Conservation (phyloP, 495 filamentous ascomycete genomes). For the Trichoderma gamsii region DNA sequence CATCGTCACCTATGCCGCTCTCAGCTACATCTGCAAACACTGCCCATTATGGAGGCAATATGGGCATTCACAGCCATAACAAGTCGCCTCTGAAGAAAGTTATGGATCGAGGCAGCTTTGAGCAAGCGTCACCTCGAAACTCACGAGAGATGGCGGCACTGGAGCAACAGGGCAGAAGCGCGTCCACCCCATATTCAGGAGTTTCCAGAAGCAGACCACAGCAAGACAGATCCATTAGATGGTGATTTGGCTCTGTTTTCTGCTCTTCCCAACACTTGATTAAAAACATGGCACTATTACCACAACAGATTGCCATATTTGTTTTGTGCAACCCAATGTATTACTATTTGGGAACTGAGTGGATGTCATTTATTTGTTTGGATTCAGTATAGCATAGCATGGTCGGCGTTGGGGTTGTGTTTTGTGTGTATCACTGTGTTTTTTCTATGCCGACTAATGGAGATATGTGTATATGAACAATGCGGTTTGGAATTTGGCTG, state of each 20-base stretch:
- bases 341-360: neutral
- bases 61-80: slow-evolving; percentile 74
- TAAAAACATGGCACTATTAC: neutral
- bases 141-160: slow-evolving; percentile 47
- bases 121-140: slow-evolving; percentile 41
- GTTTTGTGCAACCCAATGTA: neutral
- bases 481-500: neutral
- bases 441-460: neutral
- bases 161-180: slow-evolving; percentile 29
- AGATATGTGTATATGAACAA: neutral
- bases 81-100: slow-evolving; percentile 72
- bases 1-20: neutral
- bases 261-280: neutral
- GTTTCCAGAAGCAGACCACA: neutral
- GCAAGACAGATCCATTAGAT: slow-evolving; percentile 1
- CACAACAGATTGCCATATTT: neutral
- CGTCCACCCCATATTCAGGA: neutral
- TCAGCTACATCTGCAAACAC: slow-evolving; percentile 18
- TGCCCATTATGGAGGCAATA: slow-evolving; percentile 56
- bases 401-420: neutral
- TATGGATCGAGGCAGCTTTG: slow-evolving; percentile 41
- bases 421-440: neutral
- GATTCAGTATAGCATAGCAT: slow-evolving; percentile 11
- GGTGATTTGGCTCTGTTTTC: neutral
- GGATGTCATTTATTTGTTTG: neutral